phyloP scores from a whole-genome alignment of 805 yeast species.

The Wickerhamiella slavikovae region DNA sequence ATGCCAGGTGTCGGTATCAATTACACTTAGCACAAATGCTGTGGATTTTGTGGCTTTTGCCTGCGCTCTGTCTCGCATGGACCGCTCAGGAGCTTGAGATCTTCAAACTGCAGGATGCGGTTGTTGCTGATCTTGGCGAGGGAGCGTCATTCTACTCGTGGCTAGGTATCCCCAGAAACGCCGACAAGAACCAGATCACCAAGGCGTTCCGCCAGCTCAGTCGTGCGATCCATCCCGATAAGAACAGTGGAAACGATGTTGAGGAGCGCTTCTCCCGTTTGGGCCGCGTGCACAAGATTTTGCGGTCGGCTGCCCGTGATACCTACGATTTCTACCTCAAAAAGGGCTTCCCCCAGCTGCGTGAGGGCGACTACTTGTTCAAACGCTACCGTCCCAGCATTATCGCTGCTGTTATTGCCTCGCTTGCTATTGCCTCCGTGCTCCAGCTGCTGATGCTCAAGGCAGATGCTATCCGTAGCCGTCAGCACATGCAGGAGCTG shows the following conservation, averaged over 20 bases:
- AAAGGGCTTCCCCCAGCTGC: conserved; percentile 70
- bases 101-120: conserved; percentile 45
- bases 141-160: conserved; percentile 49
- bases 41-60: background rate
- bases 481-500: conserved; percentile 26
- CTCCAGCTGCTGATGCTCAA: conserved; percentile 39
- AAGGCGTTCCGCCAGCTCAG: conserved; percentile 44
- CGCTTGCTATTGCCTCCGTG: conserved; percentile 28
- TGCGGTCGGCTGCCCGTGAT: conserved; percentile 36
- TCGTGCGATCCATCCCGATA: conserved; percentile 71
- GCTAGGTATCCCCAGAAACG: conserved; percentile 17
- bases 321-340: conserved; percentile 69
- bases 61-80: conserved; percentile 3
- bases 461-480: conserved; percentile 35
- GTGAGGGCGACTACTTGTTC: conserved; percentile 44
- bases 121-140: conserved; percentile 40
- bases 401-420: conserved; percentile 29
- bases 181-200: conserved; percentile 14
- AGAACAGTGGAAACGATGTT: conserved; percentile 28
- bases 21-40: background rate
- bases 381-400: conserved; percentile 47
- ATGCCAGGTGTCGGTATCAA: too few relatives aligned
- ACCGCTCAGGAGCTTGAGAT: conserved; percentile 50
- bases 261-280: conserved; percentile 60
- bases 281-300: conserved; percentile 53